Base-by-base conservation (phyloP, 2,329 filamentous ascomycete genomes). In the Exophiala sideris region DNA sequence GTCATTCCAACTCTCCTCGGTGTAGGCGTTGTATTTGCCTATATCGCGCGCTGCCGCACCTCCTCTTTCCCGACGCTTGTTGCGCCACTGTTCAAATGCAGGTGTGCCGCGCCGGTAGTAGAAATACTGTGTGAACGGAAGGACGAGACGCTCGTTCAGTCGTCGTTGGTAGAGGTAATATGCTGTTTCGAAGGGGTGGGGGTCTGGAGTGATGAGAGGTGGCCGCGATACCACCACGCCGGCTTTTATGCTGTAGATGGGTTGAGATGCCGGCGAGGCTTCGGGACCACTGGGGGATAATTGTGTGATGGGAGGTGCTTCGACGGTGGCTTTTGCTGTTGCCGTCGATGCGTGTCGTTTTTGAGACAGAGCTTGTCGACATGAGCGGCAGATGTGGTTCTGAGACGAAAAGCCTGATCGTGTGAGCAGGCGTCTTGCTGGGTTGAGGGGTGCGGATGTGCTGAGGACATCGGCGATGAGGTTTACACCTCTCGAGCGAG, bases 91-190 rank as follows among this genome's bases (percentile, higher is more conserved):
- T 47, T 90, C 78, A 62, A 91, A 88, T 7, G 84, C 80, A 1
- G 91, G 86, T 9, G 91, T 95, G 68, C 89, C 89, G 64, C 85
- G 85, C 78, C 95, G 95, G 82, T 91, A 95, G 80, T 95, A 99
- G 75, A 97, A 94, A 70, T 88, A 88, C 62, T 88, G 84, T 52
- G 88, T 88, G 72, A 97, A 99, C 1, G 91, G 89, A 3, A 94
- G 81, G 16, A 86, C 85, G 48, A 96, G 80, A 40, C 94, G 88
- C 78, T 99, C 94, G 72, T 97, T 96, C 57, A 99, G 81, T 11
- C 94, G 90, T 66, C 92, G 92, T 76, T 99, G 94, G 76, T 99
- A 99, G 70, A 99, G 91, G 79, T 87, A 96, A 75, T 87, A 97
- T 60, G 92, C 81, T 68, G 90, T 88, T 73, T 99, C 94, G 73